phyloP scores from a whole-genome alignment of 768 basidiomycete species.

The Dacryopinax spathularia region DNA sequence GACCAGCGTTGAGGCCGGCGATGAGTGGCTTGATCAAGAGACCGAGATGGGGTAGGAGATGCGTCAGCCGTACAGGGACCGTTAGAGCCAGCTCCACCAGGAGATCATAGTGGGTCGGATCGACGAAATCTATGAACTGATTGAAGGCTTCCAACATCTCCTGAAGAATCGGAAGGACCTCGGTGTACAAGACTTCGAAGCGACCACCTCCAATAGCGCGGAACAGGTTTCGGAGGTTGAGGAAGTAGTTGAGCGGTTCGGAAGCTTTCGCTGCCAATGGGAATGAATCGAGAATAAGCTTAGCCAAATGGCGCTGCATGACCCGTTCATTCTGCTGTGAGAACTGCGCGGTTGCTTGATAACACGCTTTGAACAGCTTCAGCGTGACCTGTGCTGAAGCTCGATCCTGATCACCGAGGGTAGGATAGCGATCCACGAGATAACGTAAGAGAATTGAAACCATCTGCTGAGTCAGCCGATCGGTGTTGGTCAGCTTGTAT shows the following conservation, averaged over 20 bases:
- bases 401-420: slow-evolving; percentile 75
- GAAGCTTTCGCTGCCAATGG: slow-evolving; percentile 82
- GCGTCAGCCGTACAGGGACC: slow-evolving; percentile 86
- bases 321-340: slow-evolving; percentile 75
- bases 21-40: slow-evolving; percentile 96
- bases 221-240: slow-evolving; percentile 82
- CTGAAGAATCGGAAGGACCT: slow-evolving; percentile 86
- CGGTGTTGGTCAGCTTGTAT: neutral
- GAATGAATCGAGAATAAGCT: slow-evolving; percentile 92
- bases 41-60: slow-evolving; percentile 84
- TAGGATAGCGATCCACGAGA: slow-evolving; percentile 64
- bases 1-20: slow-evolving; percentile 69
- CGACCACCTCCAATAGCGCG: slow-evolving; percentile 83
- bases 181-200: slow-evolving; percentile 89
- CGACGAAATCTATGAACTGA: slow-evolving; percentile 71
- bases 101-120: slow-evolving; percentile 59
- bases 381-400: slow-evolving; percentile 70
- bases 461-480: slow-evolving; percentile 55
- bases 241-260: slow-evolving; percentile 85
- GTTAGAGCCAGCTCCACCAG: slow-evolving; percentile 95
- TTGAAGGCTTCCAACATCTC: slow-evolving; percentile 95
- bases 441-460: slow-evolving; percentile 80
- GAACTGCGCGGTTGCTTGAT: slow-evolving; percentile 64
- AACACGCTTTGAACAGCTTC: slow-evolving; percentile 89
- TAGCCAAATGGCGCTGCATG: slow-evolving; percentile 81